Evolutionary conservation across 148 eudicot genomes (phyloP).

Genomic region (Vaccinium corymbosum): DNA sequence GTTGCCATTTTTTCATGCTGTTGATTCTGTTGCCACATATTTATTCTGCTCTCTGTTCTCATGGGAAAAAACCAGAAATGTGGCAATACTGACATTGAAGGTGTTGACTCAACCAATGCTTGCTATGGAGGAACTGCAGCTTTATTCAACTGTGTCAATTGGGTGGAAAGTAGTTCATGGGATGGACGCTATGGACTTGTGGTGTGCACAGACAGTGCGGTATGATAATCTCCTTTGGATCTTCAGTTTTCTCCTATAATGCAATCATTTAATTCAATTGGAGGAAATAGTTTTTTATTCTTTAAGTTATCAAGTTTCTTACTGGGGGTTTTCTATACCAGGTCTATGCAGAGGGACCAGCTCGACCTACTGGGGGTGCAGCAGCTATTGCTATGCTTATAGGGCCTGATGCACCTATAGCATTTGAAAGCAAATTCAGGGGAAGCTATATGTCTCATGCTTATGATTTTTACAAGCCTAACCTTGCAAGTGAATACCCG

Average conservation of each 20-base stretch:
- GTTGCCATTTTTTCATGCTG: background rate
- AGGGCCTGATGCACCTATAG: constrained; percentile 93
- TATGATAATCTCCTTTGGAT: constrained; percentile 33
- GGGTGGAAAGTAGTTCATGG: constrained; percentile 99
- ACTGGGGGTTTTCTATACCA: constrained; percentile 26
- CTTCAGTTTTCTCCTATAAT: background rate
- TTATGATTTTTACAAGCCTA: constrained; percentile 97
- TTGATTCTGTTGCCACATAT: background rate
- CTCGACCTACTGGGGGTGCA: constrained; percentile 98
- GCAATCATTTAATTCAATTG: background rate
- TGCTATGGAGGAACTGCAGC: constrained; percentile 99
- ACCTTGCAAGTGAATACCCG: constrained; percentile 98
- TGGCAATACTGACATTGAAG: constrained; percentile 97
- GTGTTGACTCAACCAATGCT: constrained; percentile 96
- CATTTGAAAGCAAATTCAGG: constrained; percentile 90
- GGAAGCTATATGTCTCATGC: constrained; percentile 95
- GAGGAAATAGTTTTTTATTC: background rate
- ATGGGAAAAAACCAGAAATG: constrained; percentile 40
- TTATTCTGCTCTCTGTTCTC: constrained; percentile 15
- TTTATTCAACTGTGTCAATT: constrained; percentile 85
- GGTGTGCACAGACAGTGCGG: constrained; percentile 98
- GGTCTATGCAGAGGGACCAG: constrained; percentile 99
- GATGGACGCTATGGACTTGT: constrained; percentile 98
- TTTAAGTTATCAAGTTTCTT: constrained; percentile 6
- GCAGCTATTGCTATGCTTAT: constrained; percentile 95